Evolutionary conservation across 208 protist species (phyloP).

Genomic region (Wallacemonas sp.): DNA sequence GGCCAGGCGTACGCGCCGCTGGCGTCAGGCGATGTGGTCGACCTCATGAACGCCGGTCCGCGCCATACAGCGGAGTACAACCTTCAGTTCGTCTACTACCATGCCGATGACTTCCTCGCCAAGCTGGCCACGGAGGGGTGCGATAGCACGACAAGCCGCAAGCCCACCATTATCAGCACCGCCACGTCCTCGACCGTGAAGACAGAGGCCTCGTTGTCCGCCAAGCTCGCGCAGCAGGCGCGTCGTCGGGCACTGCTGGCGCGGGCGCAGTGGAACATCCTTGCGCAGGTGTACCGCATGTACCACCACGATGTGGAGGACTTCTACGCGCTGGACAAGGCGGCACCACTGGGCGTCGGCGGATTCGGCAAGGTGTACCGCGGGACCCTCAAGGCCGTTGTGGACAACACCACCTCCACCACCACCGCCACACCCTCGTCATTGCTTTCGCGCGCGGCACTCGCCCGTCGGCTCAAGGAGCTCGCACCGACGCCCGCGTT

Average conservation of each 20-base stretch:
- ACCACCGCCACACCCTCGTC: too few relatives aligned
- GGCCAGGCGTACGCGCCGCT: conserved; percentile 22
- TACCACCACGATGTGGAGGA: conserved; percentile 43
- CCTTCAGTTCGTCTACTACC: conserved; percentile 37
- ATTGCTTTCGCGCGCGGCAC: not conserved
- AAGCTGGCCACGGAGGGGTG: conserved; percentile 12
- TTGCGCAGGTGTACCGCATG: conserved; percentile 53
- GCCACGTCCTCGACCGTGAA: not conserved
- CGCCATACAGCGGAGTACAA: conserved; percentile 47
- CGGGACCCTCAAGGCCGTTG: conserved; percentile 21
- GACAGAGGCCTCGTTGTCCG: too few relatives aligned
- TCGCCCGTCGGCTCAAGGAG: not conserved
- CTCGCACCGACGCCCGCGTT: not conserved
- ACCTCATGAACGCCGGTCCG: conserved; percentile 47
- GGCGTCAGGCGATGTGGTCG: conserved; percentile 37
- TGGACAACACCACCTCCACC: too few relatives aligned
- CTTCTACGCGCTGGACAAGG: conserved; percentile 42
- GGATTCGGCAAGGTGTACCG: conserved; percentile 54
- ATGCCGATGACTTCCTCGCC: conserved; percentile 26
- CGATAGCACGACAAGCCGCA: conserved; percentile 1
- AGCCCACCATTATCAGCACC: not conserved
- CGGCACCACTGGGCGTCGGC: conserved; percentile 37
- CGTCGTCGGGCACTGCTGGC: conserved; percentile 32
- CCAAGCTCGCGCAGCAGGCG: conserved; percentile 3
- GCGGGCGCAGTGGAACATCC: conserved; percentile 41